Conservation (phyloP, 192 early-diverging fungal genomes). For the Umbelopsis isabellina region DNA sequence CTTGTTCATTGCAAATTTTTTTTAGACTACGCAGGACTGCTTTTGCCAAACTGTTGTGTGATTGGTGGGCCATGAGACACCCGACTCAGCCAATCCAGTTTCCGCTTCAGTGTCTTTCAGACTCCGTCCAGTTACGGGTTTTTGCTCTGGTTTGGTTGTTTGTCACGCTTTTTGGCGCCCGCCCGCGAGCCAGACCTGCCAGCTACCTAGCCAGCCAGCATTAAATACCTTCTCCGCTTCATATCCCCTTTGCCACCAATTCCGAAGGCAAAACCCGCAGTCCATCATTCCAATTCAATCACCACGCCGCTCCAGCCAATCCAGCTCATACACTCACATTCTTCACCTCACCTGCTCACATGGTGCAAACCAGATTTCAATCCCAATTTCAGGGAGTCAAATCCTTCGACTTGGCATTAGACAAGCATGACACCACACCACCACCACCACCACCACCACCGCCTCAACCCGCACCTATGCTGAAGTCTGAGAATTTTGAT, state of each 20-base stretch:
- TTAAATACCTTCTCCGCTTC: too few species aligned
- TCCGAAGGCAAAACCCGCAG: too few species aligned
- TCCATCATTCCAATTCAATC: neutral
- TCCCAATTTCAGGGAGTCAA: constrained; percentile 13
- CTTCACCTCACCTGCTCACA: neutral
- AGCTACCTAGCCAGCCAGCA: too few species aligned
- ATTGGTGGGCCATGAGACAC: neutral
- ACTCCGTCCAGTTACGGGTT: too few species aligned
- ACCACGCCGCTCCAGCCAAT: neutral
- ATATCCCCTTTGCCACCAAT: too few species aligned
- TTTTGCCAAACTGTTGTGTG: neutral
- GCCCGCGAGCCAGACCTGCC: too few species aligned
- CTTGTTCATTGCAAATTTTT: constrained; percentile 12
- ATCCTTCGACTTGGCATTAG: constrained; percentile 13
- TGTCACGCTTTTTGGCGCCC: too few species aligned
- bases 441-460: neutral
- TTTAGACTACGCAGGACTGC: neutral
- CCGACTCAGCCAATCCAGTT: too few species aligned
- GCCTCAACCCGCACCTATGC: too few species aligned
- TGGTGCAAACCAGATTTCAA: constrained; percentile 20
- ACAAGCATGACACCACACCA: constrained; percentile 7
- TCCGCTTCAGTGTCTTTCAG: too few species aligned
- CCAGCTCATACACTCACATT: neutral
- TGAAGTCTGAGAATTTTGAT: constrained; percentile 19
- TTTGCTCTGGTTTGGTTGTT: too few species aligned